Evolutionary conservation across 352 stramenopile species (phyloP).

Genomic region (Globisporangium radiosum): DNA sequence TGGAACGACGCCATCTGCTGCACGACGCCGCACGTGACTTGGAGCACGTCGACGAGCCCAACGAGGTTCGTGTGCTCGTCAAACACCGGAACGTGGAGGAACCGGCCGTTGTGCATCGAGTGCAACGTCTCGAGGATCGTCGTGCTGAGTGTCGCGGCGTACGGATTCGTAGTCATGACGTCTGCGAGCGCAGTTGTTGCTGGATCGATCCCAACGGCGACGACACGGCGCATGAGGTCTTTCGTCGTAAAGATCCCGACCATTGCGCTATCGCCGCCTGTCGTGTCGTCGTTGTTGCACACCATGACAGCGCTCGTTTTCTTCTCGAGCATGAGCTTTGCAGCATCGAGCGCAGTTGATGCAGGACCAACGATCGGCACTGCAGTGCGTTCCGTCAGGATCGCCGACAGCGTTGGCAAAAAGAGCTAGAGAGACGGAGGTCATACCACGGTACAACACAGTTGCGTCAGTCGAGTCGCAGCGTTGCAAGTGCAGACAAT

Average conservation of each 20-base stretch:
- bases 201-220: constrained; percentile 86
- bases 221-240: constrained; percentile 94
- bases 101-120: constrained; percentile 96
- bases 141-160: constrained; percentile 88
- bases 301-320: constrained; percentile 88
- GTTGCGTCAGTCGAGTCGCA: not conserved
- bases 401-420: constrained; percentile 74
- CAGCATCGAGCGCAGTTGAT: constrained; percentile 59
- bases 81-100: constrained; percentile 95
- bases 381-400: constrained; percentile 52
- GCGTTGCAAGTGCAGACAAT: not conserved
- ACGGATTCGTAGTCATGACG: constrained; percentile 95
- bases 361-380: constrained; percentile 48
- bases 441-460: constrained; percentile 2
- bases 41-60: constrained; percentile 94
- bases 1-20: constrained; percentile 83
- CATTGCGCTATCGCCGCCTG: constrained; percentile 50
- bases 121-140: constrained; percentile 96
- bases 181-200: constrained; percentile 69
- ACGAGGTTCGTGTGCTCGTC: constrained; percentile 85
- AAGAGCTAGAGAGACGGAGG: constrained; percentile 43
- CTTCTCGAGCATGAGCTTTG: constrained; percentile 74
- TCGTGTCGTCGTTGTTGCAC: constrained; percentile 34
- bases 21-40: constrained; percentile 87
- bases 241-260: constrained; percentile 97